phyloP scores from a whole-genome alignment of 2,329 filamentous ascomycete species.

The Penicillium paneum region DNA sequence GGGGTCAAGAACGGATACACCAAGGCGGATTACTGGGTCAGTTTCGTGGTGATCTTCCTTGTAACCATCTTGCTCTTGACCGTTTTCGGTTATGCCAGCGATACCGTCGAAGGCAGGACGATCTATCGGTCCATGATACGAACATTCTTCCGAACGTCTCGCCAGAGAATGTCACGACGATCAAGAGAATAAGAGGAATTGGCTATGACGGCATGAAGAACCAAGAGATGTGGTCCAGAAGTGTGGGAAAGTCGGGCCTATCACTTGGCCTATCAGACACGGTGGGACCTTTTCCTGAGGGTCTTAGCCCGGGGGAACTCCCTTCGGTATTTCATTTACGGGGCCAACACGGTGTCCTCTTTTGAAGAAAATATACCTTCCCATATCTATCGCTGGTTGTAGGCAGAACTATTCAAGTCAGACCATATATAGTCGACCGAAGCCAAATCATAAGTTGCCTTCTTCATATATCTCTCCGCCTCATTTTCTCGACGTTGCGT shows the following conservation, averaged over 20 bases:
- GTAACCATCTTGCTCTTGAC: conserved; percentile 59
- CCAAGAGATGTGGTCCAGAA: not conserved
- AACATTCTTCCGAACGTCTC: conserved; percentile 36
- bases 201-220: not conserved
- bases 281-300: not conserved
- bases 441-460: not conserved
- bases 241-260: not conserved
- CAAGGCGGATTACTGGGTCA: conserved; percentile 62
- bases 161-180: conserved; percentile 20
- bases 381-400: not conserved
- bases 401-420: conserved; percentile 9
- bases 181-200: not conserved
- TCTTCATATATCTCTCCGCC: not conserved
- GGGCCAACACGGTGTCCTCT: conserved; percentile 16
- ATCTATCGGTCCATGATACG: conserved; percentile 47
- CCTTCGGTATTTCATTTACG: conserved; percentile 3
- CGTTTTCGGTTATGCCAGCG: conserved; percentile 56
- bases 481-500: not conserved
- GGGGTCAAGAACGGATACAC: conserved; percentile 58
- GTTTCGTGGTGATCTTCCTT: conserved; percentile 62
- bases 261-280: conserved; percentile 3
- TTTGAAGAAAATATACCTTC: not conserved
- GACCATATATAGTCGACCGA: not conserved
- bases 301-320: not conserved
- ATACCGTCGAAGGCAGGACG: conserved; percentile 55